A percentile compares a stretch with the other conserved stretches of the same genome.
These are phyloP conservation scores for Hanseniaspora vineae DNA, from an alignment of 805 yeast species.

Conservation along the genomic window DNA sequence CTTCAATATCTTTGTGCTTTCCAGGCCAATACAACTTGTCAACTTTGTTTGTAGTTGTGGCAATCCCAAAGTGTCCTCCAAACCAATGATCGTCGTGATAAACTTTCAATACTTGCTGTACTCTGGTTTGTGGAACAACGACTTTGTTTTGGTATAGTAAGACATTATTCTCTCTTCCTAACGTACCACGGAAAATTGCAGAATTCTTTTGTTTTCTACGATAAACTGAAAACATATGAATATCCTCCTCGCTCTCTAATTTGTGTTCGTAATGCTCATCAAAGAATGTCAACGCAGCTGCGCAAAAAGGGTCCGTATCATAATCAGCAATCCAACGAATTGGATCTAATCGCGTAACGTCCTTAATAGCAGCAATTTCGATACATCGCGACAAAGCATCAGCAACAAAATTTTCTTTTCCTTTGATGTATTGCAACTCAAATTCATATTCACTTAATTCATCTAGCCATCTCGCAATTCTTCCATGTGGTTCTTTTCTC, in stretches of 20 bases:
- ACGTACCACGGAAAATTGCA: neutral
- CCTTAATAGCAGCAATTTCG: neutral
- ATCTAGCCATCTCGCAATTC: slow-evolving; percentile 6
- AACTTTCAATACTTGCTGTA: neutral
- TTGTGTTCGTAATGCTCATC: neutral
- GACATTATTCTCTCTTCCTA: neutral
- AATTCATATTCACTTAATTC: slow-evolving; percentile 8
- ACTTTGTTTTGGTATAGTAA: neutral
- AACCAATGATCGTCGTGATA: slow-evolving; percentile 5
- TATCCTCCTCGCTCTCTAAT: neutral
- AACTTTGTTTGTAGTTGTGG: slow-evolving; percentile 4
- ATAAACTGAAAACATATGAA: too few species aligned
- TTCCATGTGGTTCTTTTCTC: slow-evolving; percentile 6
- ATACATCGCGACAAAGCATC: slow-evolving; percentile 8
- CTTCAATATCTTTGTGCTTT: neutral
- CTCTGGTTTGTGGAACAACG: neutral
- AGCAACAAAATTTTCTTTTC: slow-evolving; percentile 8
- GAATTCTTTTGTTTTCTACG: neutral
- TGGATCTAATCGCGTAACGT: slow-evolving; percentile 1
- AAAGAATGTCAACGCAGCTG: slow-evolving; percentile 1
- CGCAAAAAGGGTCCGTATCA: slow-evolving; percentile 1
- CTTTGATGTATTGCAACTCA: slow-evolving; percentile 6
- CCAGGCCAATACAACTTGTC: slow-evolving; percentile 6
- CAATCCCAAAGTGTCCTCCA: slow-evolving; percentile 9
- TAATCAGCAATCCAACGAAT: slow-evolving; percentile 2